Evolutionary conservation across 2,329 filamentous ascomycete genomes (phyloP), one percentile per base, ranked within the genome.

Genomic region (Aspergillus sp.): DNA sequence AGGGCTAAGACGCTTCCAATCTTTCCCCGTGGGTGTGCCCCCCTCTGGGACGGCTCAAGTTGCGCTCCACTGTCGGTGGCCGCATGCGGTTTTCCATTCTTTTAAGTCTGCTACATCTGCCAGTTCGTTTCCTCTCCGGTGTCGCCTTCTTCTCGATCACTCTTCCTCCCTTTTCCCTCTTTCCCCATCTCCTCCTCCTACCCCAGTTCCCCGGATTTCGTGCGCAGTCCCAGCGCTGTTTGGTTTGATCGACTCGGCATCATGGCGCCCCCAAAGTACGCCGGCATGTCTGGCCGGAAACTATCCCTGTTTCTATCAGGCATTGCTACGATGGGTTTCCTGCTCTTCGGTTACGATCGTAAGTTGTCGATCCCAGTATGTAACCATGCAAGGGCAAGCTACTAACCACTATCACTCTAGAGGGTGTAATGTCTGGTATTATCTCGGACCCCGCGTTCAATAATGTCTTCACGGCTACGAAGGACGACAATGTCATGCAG

Each of bases 301-400:
- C 79, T 89, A 55, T 84, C 82, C 19, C 67, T 87, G 62, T 77
- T 81, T 43, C 81, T 89, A 49, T 87, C 87, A 1, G 81, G 82
- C n/a, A 81, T 89, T 23, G 85, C 87, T 4, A 89, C 87, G 0
- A 87, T 85, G 53, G 86, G 85, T 19, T 87, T 88, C 76, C 71
- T 87, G 36, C 80, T 85, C 13, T 86, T 85, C 61, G 84, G 84
- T 57, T 86, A 85, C 69, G 84, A 86, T 61, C 84, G 77, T 80
- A 69, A 65, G 76, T 72, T 13, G 23, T 39, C 10, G n/a, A 55
- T 55, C 28, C 41, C 38, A 25, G 30, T 23, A 32, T 32, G 15
- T 17, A 23, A 50, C 10, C 10, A 19, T 28, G 23, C 15, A 12
- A 25, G n/a, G 13, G 6, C 2, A 17, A 45, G 19, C 41, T 45